phyloP scores from a whole-genome alignment of 2,329 filamentous ascomycete species.

The Massarina eburnea region DNA sequence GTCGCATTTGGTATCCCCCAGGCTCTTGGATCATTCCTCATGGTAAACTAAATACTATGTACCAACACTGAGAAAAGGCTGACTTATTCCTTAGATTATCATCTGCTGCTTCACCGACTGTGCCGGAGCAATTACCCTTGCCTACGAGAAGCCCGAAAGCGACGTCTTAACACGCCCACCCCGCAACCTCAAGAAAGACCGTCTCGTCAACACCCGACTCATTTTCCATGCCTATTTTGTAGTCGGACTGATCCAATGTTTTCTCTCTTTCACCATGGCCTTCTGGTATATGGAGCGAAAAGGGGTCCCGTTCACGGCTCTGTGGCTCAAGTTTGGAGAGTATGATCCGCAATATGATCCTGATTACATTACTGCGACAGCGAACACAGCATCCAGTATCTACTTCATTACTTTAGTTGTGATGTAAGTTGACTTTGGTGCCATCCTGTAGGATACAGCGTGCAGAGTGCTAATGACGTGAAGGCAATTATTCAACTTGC shows the following conservation, averaged over 20 bases:
- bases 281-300: constrained; percentile 45
- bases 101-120: constrained; percentile 74
- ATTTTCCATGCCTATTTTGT: constrained; percentile 73
- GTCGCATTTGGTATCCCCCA: constrained; percentile 73
- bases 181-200: constrained; percentile 67
- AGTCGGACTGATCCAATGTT: constrained; percentile 58
- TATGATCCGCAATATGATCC: constrained; percentile 27
- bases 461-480: constrained; percentile 10
- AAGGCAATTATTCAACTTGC: constrained; percentile 74
- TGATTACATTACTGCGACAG: constrained; percentile 45
- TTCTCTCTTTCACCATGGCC: constrained; percentile 47
- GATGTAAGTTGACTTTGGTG: constrained; percentile 56
- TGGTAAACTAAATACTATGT: constrained; percentile 40
- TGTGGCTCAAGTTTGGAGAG: constrained; percentile 59
- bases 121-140: constrained; percentile 62
- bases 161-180: constrained; percentile 72
- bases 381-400: constrained; percentile 69
- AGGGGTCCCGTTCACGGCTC: constrained; percentile 66
- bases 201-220: constrained; percentile 72
- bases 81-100: constrained; percentile 28
- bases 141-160: constrained; percentile 75
- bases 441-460: neutral
- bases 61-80: neutral
- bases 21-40: constrained; percentile 71
- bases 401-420: constrained; percentile 82